Conservation (phyloP, 2,329 filamentous ascomycete genomes). For the Sclerotinia spermophila region DNA sequence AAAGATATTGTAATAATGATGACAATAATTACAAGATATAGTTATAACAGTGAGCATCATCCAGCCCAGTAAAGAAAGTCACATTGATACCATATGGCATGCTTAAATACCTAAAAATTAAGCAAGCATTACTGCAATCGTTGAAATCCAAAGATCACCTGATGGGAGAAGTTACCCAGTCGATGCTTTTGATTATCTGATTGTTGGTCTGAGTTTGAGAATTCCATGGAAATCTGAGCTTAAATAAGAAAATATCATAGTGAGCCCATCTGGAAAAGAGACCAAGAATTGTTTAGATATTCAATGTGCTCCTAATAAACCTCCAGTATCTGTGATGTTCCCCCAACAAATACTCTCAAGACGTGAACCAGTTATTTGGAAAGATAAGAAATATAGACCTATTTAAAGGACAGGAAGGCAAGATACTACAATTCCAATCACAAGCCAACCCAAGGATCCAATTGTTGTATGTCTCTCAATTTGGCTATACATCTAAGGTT, state of each 20-base stretch:
- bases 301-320: not conserved
- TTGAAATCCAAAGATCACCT: too few relatives aligned
- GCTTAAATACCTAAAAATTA: too few relatives aligned
- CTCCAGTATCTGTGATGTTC: not conserved
- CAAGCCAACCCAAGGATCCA: too few relatives aligned
- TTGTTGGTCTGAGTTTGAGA: too few relatives aligned
- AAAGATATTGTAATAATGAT: not conserved
- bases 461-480: not conserved
- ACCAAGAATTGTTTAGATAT: not conserved
- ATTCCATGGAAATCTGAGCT: fast-evolving
- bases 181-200: too few relatives aligned
- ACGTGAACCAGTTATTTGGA: too few relatives aligned
- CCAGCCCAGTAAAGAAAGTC: too few relatives aligned
- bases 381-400: not conserved
- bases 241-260: not conserved
- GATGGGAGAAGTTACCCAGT: too few relatives aligned
- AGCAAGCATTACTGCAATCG: too few relatives aligned
- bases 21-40: not conserved
- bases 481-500: too few relatives aligned
- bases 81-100: fast-evolving
- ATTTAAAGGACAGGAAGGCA: not conserved
- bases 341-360: not conserved
- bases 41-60: not conserved
- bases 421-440: not conserved
- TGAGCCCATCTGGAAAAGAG: not conserved